Evolutionary conservation across 148 eudicot genomes (phyloP).

Genomic region (Chenopodium suecicum): DNA sequence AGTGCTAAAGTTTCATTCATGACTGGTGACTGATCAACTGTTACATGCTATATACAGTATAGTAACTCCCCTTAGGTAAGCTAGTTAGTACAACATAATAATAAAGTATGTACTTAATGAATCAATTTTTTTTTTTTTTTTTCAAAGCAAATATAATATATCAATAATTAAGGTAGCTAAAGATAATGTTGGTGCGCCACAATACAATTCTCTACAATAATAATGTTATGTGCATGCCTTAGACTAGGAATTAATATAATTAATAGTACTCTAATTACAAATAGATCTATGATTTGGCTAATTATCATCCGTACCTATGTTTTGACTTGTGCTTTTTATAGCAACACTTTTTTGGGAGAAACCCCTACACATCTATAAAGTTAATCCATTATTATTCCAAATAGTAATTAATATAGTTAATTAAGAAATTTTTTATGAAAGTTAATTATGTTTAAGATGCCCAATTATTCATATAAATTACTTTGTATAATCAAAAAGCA

Average conservation of each 20-base stretch:
- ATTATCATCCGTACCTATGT: conserved; percentile 18
- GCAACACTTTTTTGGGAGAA: conserved; percentile 17
- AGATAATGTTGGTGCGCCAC: conserved; percentile 3
- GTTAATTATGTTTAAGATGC: conserved; percentile 20
- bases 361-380: conserved; percentile 13
- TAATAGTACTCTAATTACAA: background rate
- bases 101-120: background rate
- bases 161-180: background rate
- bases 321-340: conserved; percentile 23
- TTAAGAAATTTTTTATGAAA: background rate
- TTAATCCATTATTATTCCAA: conserved; percentile 22
- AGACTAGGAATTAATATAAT: background rate
- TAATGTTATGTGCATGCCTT: background rate
- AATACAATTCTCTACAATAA: background rate
- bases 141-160: too few species aligned
- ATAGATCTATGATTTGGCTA: conserved; percentile 1
- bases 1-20: background rate
- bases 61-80: background rate
- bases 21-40: background rate
- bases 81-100: background rate
- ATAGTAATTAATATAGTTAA: background rate
- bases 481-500: conserved; percentile 9
- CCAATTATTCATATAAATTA: conserved; percentile 19
- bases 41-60: background rate
- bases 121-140: too few species aligned